Evolutionary conservation across 2,329 filamentous ascomycete genomes (phyloP), one percentile per base, ranked within the genome.

Genomic region (Alternaria brassicicola): DNA sequence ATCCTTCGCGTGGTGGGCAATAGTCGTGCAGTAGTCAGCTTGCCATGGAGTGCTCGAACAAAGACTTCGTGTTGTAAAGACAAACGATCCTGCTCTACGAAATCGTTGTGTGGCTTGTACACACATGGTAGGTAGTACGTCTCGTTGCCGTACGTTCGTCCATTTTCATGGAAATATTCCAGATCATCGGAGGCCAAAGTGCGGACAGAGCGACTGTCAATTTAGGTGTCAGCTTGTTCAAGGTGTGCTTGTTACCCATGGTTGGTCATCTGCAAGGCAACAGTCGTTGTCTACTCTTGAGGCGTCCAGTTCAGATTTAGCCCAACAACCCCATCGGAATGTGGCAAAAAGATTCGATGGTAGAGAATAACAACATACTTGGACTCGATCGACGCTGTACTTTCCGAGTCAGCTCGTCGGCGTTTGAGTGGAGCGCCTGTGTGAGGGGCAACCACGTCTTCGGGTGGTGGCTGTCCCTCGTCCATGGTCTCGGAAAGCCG

Each of bases 11-110:
- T 68, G 2, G 62, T 61, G 8, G 68, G 63, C 9, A 70, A 59
- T 19, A 76, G 52, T 17, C 62, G 66, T 12, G 72, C 73, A n/a
- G 76, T 78, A 7, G 75, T 77, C 30, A 78, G 65, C 28, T 69
- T 73, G 6, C 75, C 75, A 50, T 74, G 67, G 6, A 78, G 64
- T 23, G 74, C 73, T 19, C 69, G 64, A 15, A 88, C 76, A 66
- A 86, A 89, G 45, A 89, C 84, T 69, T 89, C 86, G 63, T 90
- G 86, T 36, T 86, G 78, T 51, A 90, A 79, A 57, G 84, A 83
- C 49, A 88, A 74, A 39, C 88, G 85, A 43, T 86, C 85, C 72
- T 89, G 86, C 69, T 90, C 88, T 43, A 82, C 76, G 43, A 88
- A 85, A 66, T 89, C 88, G 23, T 54, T 52, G 23, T 60, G 55